Conservation (phyloP, 805 yeast species). For the Yarrowia sp. region DNA sequence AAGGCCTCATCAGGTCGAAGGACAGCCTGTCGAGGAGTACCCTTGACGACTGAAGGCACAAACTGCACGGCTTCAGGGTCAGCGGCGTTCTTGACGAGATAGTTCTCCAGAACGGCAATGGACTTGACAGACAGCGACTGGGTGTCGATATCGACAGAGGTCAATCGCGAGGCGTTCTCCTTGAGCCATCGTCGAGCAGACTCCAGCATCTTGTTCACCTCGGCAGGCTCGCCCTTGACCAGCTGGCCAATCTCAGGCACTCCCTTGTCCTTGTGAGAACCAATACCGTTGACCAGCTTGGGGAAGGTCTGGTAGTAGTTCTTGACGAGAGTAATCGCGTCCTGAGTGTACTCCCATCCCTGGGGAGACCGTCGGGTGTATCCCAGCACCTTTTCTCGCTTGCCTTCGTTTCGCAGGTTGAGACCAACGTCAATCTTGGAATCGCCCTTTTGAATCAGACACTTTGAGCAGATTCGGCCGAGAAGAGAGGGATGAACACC, state of each 20-base stretch:
- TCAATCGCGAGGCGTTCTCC: constrained; percentile 46
- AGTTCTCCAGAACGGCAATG: constrained; percentile 64
- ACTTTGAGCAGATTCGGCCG: constrained; percentile 74
- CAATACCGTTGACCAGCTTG: constrained; percentile 50
- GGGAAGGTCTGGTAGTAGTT: constrained; percentile 66
- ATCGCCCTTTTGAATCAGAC: constrained; percentile 54
- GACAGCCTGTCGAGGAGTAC: constrained; percentile 82
- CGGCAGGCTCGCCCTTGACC: constrained; percentile 33
- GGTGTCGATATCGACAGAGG: constrained; percentile 69
- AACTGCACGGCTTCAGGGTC: constrained; percentile 47
- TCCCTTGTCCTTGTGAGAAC: constrained; percentile 7
- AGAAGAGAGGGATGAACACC: constrained; percentile 62
- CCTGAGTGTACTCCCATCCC: constrained; percentile 81
- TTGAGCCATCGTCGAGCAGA: constrained; percentile 48
- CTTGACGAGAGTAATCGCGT: constrained; percentile 64
- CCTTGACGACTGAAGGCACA: constrained; percentile 59
- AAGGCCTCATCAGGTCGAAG: constrained; percentile 71
- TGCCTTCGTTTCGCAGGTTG: constrained; percentile 76
- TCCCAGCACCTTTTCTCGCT: constrained; percentile 81
- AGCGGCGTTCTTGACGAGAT: constrained; percentile 46
- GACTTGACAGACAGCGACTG: constrained; percentile 70
- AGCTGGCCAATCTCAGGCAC: constrained; percentile 33
- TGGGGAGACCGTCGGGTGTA: constrained; percentile 63
- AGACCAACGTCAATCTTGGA: constrained; percentile 71
- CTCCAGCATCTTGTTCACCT: constrained; percentile 41